Evolutionary conservation across 2,329 filamentous ascomycete species (phyloP), one percentile per base, ranked within the genome.

Genomic region (Fusarium transvaalense): DNA sequence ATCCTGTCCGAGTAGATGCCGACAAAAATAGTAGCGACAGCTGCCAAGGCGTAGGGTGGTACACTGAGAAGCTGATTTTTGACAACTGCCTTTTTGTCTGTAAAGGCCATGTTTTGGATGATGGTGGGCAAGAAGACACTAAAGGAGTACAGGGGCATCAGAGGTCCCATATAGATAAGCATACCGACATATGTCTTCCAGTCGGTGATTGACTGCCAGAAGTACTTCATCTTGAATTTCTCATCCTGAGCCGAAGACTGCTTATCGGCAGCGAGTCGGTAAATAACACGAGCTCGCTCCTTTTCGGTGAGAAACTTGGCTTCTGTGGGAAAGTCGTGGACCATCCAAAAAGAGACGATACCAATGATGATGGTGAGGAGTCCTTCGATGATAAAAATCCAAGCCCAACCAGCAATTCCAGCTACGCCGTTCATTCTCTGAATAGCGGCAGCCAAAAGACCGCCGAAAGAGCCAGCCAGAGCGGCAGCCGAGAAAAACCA

Each of bases 401-500:
- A 91, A 1, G 83, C 83, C 87, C 88, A 91, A 21, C 88, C 88
- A 6, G 81, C 76, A 27, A 83, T 79, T 3, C 84, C 84, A 3
- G 84, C 85, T 12, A 90, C 79, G 2, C 90, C 90, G 63, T 89
- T 82, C 89, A 93, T 92, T 48, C 89, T 84, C 37, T 87, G 85
- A 66, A 93, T 93, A 1, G 86, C 91, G 4, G 90, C 90, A 1
- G 91, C 91, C 5, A 93, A 83, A 2, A 93, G 84, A 5, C 91
- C 91, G 74, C 91, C 91, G 66, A 94, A 93, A 0, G 90, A 93
- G 1, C 93, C 93, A 1, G 92, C 90, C 0, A 96, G 80, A 0
- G 93, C 92, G 1, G 93, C 92, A 0, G 92, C 91, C 0, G 91
- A 93, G 82, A 96, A 97, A 82, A 96, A 95, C 58, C 94, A 88